Evolutionary conservation across 2,329 filamentous ascomycete genomes (phyloP), one percentile per base, ranked within the genome.

Genomic region (Hypoxylon sp.): DNA sequence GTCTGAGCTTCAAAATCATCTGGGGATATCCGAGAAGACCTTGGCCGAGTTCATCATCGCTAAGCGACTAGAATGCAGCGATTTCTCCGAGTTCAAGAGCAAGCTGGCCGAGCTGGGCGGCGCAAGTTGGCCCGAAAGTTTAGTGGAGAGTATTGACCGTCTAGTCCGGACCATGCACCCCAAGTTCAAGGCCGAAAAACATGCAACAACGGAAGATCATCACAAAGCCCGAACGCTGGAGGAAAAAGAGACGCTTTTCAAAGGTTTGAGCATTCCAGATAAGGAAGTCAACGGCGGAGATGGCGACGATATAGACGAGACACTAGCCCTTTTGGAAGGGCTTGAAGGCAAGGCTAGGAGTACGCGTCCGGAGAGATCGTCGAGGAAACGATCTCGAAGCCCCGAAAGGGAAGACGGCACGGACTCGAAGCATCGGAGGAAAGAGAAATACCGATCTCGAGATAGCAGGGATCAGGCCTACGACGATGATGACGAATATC

Each of bases 21-120:
- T 98, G 64, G 93, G 94, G 60, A 89, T 97, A 73, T 91, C 88
- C 77, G 94, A 99, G 81, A 97, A 97, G 80, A 97, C 93, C 4
- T 88, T 99, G 25, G 94, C 96, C 72, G 96, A 99, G 80, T 99
- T 97, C 77, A 89, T 99, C 74, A 97, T 99, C 76, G 92, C 92
- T 67, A 91, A 97, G 77, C 93, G 97, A 74, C 81, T 91, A 77
- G 88, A 94, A 85, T 91, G 89, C 81, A 85, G 84, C 54, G 86
- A 86, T 27, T 83, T 92, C 61, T 79, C 85, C 55, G 89, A 91
- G 27, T 99, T 98, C 82, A 91, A 91, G 81, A 82, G 84, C 70
- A 88, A 88, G 75, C 85, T 98, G 70, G 87, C 90, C 71, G 87
- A 85, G 29, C 89, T 96, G 79, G 92, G 91, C 59, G 92, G 91